Percentiles rank a stretch among this genome's conserved stretches.
phyloP scores from a whole-genome alignment of 2,329 filamentous ascomycete species.

The Xylariaceae sp. region DNA sequence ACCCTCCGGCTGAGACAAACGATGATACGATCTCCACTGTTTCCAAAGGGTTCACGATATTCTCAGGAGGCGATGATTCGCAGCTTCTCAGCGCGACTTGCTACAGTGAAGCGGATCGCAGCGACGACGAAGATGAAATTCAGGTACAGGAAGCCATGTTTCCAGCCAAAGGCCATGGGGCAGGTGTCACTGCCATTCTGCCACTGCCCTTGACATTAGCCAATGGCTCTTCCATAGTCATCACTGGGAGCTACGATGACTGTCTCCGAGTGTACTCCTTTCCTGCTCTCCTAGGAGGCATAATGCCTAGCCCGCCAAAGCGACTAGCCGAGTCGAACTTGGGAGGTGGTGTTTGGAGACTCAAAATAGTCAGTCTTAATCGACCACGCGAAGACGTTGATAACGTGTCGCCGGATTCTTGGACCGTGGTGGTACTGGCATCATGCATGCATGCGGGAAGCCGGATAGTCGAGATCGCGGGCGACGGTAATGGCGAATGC shows the following conservation, averaged over 20 bases:
- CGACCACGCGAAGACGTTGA: constrained; percentile 17
- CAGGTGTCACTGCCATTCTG: constrained; percentile 83
- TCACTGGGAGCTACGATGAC: constrained; percentile 94
- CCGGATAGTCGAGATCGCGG: constrained; percentile 53
- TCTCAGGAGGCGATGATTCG: constrained; percentile 75
- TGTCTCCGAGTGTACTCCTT: constrained; percentile 64
- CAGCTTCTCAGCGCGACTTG: constrained; percentile 48
- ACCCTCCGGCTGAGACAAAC: not conserved
- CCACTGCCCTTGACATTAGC: constrained; percentile 50
- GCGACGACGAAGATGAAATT: too few species aligned
- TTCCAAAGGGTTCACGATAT: constrained; percentile 39
- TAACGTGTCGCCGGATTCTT: constrained; percentile 8
- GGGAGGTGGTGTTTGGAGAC: constrained; percentile 80
- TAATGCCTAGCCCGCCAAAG: constrained; percentile 40
- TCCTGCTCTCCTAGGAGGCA: constrained; percentile 36
- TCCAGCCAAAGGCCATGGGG: constrained; percentile 58
- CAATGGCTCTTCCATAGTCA: constrained; percentile 52
- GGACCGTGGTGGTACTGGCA: constrained; percentile 57
- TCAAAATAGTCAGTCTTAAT: constrained; percentile 56
- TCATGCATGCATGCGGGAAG: constrained; percentile 93
- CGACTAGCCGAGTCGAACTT: constrained; percentile 64
- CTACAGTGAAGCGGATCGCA: constrained; percentile 11
- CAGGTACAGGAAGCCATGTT: constrained; percentile 11
- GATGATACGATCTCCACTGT: constrained; percentile 6
- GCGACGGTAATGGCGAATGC: constrained; percentile 44